A percentile compares a stretch with the other conserved stretches of the same genome.
phyloP scores from a whole-genome alignment of 169 alveolate genomes.

The Plasmodium coatneyi region DNA sequence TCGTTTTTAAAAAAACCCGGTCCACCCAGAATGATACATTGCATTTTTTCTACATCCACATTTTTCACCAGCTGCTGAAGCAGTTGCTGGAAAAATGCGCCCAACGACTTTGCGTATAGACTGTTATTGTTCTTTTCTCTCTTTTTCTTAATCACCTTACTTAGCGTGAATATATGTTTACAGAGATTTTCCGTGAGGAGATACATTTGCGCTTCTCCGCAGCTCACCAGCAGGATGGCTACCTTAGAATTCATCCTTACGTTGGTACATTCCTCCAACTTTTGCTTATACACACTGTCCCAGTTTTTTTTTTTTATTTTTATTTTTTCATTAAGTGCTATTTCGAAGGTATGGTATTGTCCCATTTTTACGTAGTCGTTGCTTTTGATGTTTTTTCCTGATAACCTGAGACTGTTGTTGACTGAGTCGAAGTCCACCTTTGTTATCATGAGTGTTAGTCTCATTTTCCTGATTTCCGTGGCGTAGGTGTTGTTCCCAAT shows the following conservation, averaged over 20 bases:
- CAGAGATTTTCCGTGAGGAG: constrained; percentile 23
- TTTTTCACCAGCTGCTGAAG: background rate
- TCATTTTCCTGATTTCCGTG: constrained; percentile 46
- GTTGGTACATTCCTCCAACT: constrained; percentile 69
- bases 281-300: constrained; percentile 6
- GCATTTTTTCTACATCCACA: constrained; percentile 22
- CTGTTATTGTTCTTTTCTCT: constrained; percentile 23
- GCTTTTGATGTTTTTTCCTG: constrained; percentile 80
- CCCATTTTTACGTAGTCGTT: constrained; percentile 78
- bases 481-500: constrained; percentile 59
- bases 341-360: constrained; percentile 84
- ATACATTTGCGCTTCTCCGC: constrained; percentile 65
- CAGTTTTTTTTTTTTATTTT: constrained; percentile 78
- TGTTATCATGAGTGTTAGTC: constrained; percentile 8
- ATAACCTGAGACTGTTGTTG: constrained; percentile 78
- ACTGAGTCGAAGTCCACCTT: constrained; percentile 78
- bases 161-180: constrained; percentile 4
- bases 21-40: constrained; percentile 49
- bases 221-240: constrained; percentile 29
- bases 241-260: constrained; percentile 4
- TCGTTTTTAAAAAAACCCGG: constrained; percentile 72
- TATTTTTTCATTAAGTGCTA: constrained; percentile 77
- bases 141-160: constrained; percentile 35
- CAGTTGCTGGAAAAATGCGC: constrained; percentile 4
- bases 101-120: constrained; percentile 18